Conservation (phyloP, 768 basidiomycete genomes). For the Mycena vitilis region DNA sequence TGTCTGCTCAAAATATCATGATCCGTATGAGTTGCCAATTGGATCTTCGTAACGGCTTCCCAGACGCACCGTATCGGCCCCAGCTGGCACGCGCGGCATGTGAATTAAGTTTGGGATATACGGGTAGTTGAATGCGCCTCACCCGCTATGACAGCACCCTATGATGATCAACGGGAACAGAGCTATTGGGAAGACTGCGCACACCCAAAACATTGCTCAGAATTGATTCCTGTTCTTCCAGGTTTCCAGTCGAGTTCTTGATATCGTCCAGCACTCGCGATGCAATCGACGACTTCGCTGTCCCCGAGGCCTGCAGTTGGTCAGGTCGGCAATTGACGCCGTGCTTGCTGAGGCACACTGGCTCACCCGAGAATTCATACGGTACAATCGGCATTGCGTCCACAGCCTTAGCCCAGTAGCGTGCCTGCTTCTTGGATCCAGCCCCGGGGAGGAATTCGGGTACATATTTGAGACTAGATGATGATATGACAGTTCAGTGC, state of each 20-base stretch:
- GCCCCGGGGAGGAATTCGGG: conserved; percentile 52
- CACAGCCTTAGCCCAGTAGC: conserved; percentile 38
- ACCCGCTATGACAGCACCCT: conserved; percentile 19
- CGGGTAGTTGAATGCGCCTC: not conserved
- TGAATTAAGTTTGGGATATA: not conserved
- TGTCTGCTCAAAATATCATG: not conserved
- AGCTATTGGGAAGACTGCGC: not conserved
- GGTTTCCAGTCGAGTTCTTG: not conserved
- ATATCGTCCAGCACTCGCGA: conserved; percentile 33
- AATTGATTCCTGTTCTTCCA: not conserved
- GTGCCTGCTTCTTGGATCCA: conserved; percentile 49
- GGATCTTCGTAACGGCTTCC: not conserved
- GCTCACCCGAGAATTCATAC: conserved; percentile 35
- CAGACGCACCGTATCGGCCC: conserved; percentile 25
- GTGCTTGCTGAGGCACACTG: not conserved
- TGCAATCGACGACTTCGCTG: conserved; percentile 34
- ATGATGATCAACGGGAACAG: not conserved
- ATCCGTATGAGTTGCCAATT: not conserved
- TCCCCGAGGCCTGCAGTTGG: conserved; percentile 21
- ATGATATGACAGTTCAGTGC: no score
- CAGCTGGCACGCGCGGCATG: not conserved
- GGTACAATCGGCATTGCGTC: conserved; percentile 40
- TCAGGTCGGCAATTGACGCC: not conserved
- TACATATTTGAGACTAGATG: conserved; percentile 46
- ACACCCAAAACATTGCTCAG: conserved; percentile 11